These are phyloP conservation scores for Candida awuae DNA, from an alignment of 805 yeast species.

Conservation along the genomic window DNA sequence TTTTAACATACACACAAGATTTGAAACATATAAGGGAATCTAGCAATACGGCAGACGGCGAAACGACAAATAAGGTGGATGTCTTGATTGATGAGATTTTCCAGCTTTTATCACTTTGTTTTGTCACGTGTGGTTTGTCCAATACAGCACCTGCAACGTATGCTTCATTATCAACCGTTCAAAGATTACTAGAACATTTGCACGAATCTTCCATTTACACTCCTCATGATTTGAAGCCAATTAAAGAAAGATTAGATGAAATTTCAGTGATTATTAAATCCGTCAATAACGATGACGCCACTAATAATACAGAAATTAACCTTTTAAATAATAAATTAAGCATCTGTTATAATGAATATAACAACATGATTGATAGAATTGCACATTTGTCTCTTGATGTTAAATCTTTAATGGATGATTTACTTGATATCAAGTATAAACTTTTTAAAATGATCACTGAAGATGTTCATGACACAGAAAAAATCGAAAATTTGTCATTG, in stretches of 20 bases:
- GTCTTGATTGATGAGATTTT: slow-evolving; percentile 78
- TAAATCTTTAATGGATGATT: slow-evolving; percentile 44
- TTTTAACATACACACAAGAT: slow-evolving; percentile 45
- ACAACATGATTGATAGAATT: slow-evolving; percentile 47
- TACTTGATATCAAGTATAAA: slow-evolving; percentile 57
- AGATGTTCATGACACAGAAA: slow-evolving; percentile 19
- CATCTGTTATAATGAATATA: slow-evolving; percentile 52
- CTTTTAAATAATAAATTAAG: slow-evolving; percentile 59
- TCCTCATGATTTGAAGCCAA: slow-evolving; percentile 72
- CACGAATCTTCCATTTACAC: slow-evolving; percentile 78
- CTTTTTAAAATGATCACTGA: slow-evolving; percentile 47
- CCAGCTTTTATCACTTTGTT: slow-evolving; percentile 77
- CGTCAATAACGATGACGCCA: slow-evolving; percentile 25
- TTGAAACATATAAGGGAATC: slow-evolving; percentile 41
- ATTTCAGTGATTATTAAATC: slow-evolving; percentile 54
- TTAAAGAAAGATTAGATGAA: slow-evolving; percentile 63
- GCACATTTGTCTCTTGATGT: slow-evolving; percentile 45
- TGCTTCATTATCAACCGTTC: slow-evolving; percentile 81
- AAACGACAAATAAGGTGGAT: slow-evolving; percentile 48
- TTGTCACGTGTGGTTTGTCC: slow-evolving; percentile 85
- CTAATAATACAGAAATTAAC: slow-evolving; percentile 25
- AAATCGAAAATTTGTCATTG: slow-evolving; percentile 13
- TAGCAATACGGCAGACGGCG: slow-evolving; percentile 2
- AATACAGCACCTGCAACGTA: slow-evolving; percentile 92
- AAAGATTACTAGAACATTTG: slow-evolving; percentile 73